phyloP scores from a whole-genome alignment of 2,329 filamentous ascomycete genomes.

The Aspergillus chevalieri region DNA sequence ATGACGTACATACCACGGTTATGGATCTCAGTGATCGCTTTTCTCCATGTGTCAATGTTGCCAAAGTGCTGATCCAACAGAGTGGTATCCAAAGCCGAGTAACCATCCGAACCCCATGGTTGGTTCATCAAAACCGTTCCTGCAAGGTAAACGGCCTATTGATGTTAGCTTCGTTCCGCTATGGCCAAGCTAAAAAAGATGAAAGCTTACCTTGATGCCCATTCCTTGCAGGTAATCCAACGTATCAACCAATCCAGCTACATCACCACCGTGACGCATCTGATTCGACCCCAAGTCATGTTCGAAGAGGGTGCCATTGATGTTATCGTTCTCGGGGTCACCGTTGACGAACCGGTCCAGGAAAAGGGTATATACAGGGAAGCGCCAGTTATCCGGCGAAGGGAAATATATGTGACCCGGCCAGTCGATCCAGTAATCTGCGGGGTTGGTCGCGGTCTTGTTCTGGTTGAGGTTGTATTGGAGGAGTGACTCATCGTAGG shows the following conservation, averaged over 20 bases:
- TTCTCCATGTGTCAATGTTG: conserved; percentile 53
- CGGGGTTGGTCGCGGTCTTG: conserved; percentile 47
- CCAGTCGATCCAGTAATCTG: conserved; percentile 55
- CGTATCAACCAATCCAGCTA: conserved; percentile 52
- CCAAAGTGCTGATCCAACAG: conserved; percentile 59
- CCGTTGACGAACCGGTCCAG: conserved; percentile 61
- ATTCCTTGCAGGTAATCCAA: conserved; percentile 61
- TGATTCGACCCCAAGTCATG: conserved; percentile 57
- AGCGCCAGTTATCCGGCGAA: conserved; percentile 58
- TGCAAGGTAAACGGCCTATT: conserved; percentile 54
- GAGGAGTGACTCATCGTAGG: conserved; percentile 46
- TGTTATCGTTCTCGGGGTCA: conserved; percentile 58
- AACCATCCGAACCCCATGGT: conserved; percentile 59
- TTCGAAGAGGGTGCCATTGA: conserved; percentile 56
- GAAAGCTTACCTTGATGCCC: conserved; percentile 50
- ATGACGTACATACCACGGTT: conserved; percentile 59
- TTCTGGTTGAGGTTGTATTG: conserved; percentile 59
- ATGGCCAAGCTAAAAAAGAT: background rate
- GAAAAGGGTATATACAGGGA: conserved; percentile 61
- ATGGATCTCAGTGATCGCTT: conserved; percentile 56
- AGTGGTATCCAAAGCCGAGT: conserved; percentile 56
- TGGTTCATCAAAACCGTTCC: conserved; percentile 60
- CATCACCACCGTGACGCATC: conserved; percentile 58
- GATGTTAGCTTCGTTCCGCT: conserved; percentile 1
- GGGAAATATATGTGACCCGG: conserved; percentile 46